These are phyloP conservation scores for Ganoderma boninense DNA, from an alignment of 1,284 basidiomycete genomes.

Conservation along the genomic window DNA sequence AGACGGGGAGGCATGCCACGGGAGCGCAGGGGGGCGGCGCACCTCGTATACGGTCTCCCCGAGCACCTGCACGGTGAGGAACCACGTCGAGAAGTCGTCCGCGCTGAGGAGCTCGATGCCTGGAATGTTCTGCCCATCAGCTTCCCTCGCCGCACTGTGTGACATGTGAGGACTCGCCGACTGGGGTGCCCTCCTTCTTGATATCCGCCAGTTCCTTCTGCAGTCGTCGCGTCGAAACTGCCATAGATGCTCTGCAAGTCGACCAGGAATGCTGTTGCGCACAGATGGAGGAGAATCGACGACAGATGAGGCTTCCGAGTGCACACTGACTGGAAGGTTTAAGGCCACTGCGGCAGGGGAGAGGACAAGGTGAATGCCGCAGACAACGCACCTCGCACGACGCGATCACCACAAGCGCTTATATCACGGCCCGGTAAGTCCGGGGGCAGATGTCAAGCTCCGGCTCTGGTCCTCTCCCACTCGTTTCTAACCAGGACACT, in stretches of 20 bases:
- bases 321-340: background rate
- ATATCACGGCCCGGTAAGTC: background rate
- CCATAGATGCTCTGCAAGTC: background rate
- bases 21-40: slow-evolving; percentile 24
- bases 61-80: slow-evolving; percentile 79
- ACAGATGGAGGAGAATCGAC: background rate
- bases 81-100: slow-evolving; percentile 79
- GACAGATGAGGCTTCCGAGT: background rate
- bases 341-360: background rate
- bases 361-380: background rate
- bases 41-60: slow-evolving; percentile 81
- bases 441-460: no score
- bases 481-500: no score
- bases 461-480: no score
- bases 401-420: background rate
- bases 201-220: slow-evolving; percentile 80
- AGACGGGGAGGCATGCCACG: background rate
- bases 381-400: background rate
- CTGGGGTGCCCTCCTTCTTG: slow-evolving; percentile 73
- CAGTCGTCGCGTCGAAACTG: slow-evolving; percentile 70
- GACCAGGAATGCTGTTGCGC: background rate
- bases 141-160: background rate
- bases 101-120: slow-evolving; percentile 77
- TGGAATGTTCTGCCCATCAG: slow-evolving; percentile 36
- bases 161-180: slow-evolving; percentile 56